Evolutionary conservation across 352 stramenopile genomes (phyloP).

Genomic region (Phytophthora cajani): DNA sequence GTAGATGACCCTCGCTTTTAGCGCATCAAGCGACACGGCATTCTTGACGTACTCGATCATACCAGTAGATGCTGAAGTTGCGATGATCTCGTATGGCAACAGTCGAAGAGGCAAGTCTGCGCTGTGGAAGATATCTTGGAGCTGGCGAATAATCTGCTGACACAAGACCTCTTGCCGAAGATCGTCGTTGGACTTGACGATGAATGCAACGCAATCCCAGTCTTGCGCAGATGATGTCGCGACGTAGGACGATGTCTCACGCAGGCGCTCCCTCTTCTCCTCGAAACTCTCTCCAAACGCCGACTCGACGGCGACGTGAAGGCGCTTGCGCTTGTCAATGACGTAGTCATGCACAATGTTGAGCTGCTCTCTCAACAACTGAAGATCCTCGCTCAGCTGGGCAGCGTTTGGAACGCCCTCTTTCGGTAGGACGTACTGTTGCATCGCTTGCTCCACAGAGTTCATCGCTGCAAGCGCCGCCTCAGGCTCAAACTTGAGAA

Average conservation of each 20-base stretch:
- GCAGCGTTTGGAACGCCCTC: conserved; percentile 37
- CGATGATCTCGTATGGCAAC: conserved; percentile 96
- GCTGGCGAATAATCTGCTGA: conserved; percentile 96
- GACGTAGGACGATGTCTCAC: conserved; percentile 57
- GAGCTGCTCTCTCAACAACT: conserved; percentile 71
- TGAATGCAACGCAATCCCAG: conserved; percentile 91
- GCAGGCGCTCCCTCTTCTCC: conserved; percentile 74
- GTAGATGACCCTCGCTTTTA: conserved; percentile 96
- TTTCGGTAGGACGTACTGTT: conserved; percentile 59
- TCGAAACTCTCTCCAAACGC: conserved; percentile 88
- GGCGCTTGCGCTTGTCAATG: conserved; percentile 62
- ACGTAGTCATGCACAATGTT: conserved; percentile 76
- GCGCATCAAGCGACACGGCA: conserved; percentile 95
- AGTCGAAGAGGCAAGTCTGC: conserved; percentile 95
- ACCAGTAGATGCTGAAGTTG: conserved; percentile 93
- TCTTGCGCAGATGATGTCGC: conserved; percentile 30
- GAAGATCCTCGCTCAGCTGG: conserved; percentile 55
- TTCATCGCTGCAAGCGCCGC: conserved; percentile 58
- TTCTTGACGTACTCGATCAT: conserved; percentile 98
- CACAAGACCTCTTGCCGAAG: conserved; percentile 97
- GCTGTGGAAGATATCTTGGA: conserved; percentile 96
- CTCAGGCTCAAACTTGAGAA: conserved; percentile 72
- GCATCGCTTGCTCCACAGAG: conserved; percentile 63
- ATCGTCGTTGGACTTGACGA: conserved; percentile 99
- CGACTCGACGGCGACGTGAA: conserved; percentile 74